phyloP scores from a whole-genome alignment of 2,329 filamentous ascomycete genomes.

The Pseudogymnoascus sp. region DNA sequence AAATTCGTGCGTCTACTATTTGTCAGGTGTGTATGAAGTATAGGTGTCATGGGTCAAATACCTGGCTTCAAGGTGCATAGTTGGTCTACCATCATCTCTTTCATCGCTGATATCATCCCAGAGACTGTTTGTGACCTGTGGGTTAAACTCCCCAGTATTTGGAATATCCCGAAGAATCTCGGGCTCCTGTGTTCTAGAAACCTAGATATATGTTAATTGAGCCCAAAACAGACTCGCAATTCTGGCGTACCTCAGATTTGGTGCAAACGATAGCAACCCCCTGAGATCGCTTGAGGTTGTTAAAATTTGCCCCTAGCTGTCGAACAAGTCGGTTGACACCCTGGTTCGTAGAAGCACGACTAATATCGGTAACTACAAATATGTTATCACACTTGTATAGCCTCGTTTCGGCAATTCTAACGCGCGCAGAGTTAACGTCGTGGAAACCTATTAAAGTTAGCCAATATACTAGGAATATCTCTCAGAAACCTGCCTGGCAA shows the following conservation, averaged over 20 bases:
- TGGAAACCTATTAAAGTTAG: conserved; percentile 15
- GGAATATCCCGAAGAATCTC: conserved; percentile 14
- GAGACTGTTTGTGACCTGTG: neutral
- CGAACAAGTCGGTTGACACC: conserved; percentile 12
- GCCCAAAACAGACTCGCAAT: neutral
- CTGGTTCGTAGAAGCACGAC: conserved; percentile 13
- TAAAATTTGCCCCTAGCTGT: conserved; percentile 14
- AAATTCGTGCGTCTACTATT: conserved; percentile 7
- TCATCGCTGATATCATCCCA: neutral
- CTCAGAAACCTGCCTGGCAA: conserved; percentile 12
- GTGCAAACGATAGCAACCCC: conserved; percentile 16
- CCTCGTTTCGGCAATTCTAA: conserved; percentile 14
- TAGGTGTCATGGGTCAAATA: neutral
- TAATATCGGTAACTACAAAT: conserved; percentile 15
- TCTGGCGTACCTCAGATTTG: conserved; percentile 14
- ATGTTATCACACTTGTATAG: conserved; percentile 16
- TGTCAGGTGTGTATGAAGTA: conserved; percentile 2
- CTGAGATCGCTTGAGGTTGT: conserved; percentile 13
- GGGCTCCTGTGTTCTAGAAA: conserved; percentile 1
- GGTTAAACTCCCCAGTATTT: conserved; percentile 12
- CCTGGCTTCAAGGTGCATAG: neutral
- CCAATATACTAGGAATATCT: neutral
- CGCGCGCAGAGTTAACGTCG: conserved; percentile 15
- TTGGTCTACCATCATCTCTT: neutral
- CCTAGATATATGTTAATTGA: conserved; percentile 6